These are phyloP conservation scores for Funneliformis caledonium DNA, from an alignment of 371 early-diverging fungal genomes.

Conservation along the genomic window DNA sequence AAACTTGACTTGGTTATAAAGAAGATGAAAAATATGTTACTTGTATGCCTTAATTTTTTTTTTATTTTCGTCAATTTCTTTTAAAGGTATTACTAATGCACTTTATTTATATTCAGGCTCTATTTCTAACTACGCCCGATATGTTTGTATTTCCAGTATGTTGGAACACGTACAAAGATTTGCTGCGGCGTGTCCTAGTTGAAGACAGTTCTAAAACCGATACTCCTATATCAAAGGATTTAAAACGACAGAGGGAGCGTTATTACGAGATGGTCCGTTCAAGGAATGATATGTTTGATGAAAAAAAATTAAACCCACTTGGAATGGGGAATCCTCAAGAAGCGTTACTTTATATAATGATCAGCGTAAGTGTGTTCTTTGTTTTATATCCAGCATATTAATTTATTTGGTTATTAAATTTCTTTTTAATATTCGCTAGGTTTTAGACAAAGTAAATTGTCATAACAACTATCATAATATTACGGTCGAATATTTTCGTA, in stretches of 20 bases:
- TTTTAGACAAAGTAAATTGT: slow-evolving; percentile 29
- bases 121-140: slow-evolving; percentile 67
- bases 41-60: background rate
- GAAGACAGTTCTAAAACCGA: slow-evolving; percentile 15
- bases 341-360: background rate
- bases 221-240: background rate
- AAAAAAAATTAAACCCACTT: background rate
- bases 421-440: background rate
- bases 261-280: slow-evolving; percentile 4
- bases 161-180: slow-evolving; percentile 46
- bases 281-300: slow-evolving; percentile 35
- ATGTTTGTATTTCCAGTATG: slow-evolving; percentile 68
- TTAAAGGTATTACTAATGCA: background rate
- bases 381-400: background rate
- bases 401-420: background rate
- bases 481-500: slow-evolving; percentile 24
- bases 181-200: slow-evolving; percentile 12
- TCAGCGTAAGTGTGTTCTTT: background rate
- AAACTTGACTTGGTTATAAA: slow-evolving; percentile 35
- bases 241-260: slow-evolving; percentile 10
- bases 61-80: background rate
- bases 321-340: slow-evolving; percentile 8
- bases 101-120: slow-evolving; percentile 47
- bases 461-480: background rate
- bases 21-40: slow-evolving; percentile 56